Conservation (phyloP, 163 green algal genomes). For the Scenedesmus sp. region DNA sequence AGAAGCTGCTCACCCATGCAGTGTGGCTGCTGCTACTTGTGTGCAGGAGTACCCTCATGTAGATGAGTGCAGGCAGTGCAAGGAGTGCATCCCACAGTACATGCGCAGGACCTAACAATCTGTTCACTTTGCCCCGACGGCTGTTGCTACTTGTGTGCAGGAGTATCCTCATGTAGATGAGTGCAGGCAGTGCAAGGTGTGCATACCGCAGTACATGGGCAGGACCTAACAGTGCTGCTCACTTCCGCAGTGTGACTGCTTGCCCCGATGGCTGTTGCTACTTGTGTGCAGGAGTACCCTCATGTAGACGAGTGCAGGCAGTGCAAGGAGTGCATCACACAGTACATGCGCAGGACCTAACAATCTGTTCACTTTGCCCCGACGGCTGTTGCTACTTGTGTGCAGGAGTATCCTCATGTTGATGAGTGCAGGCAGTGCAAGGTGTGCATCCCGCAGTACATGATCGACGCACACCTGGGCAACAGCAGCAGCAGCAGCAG, state of each 20-base stretch:
- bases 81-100: background rate
- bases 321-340: slow-evolving; percentile 33
- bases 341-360: too few relatives aligned
- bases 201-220: background rate
- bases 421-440: slow-evolving; percentile 41
- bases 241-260: too few relatives aligned
- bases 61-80: background rate
- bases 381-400: background rate
- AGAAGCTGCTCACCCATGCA: background rate
- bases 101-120: background rate
- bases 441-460: slow-evolving; percentile 36
- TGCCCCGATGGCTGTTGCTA: background rate
- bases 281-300: slow-evolving; percentile 26
- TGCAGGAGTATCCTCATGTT: slow-evolving; percentile 47
- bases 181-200: background rate
- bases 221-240: background rate
- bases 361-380: too few relatives aligned
- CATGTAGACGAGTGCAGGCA: slow-evolving; percentile 38
- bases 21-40: too few relatives aligned
- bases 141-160: background rate
- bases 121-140: background rate
- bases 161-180: background rate
- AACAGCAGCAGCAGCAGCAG: slow-evolving; percentile 47
- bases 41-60: background rate
- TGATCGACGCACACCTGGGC: slow-evolving; percentile 27